Base-by-base conservation (phyloP, 1,284 basidiomycete species). In the Ustilago hordei region DNA sequence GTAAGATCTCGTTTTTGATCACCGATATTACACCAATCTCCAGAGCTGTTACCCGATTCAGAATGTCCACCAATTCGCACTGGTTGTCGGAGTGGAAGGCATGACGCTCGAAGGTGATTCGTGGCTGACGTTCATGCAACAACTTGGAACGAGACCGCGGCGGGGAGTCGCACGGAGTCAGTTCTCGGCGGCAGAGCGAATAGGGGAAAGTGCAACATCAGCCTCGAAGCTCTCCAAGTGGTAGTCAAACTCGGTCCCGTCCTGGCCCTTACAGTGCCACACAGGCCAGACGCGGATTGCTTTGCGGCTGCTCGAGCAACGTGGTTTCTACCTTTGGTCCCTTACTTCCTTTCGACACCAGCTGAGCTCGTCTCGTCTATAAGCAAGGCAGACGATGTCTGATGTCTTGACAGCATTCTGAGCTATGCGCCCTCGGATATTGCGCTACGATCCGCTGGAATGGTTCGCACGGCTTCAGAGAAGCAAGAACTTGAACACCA, bases 91-190 rank as follows among this genome's bases (percentile, higher is more conserved):
- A 50, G 13, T 28, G 48, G 48, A 50, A 50, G 15, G 31, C 48
- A 50, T 54, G 19, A 36, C 19, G 53, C 23, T 17, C 12, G 23
- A 54, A 19, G n/a, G n/a, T 54, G 48, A 8, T 32, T 50, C 31
- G 48, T 50, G 48, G 48, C 48, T 31, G 48, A 50, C 28, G 28
- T 32, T 50, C 11, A 32, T 50, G 28, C 31, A n/a, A 50, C 48
- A 32, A 32, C 43, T n/a, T 19, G 13, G 47, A 32, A 12, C 48
- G 15, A 50, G 23, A 32, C 48, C 15, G 32, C 28, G 31, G 28
- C 48, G 48, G 31, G 32, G 28, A 15, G 31, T 31, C 12, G 23
- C 11, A 28, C 23, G 2, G 3, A 4, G 8, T 7, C 9, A 19
- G 5, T 23, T 13, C 48, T 32, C 31, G 28, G 28, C 48, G n/a